These are phyloP conservation scores for Setaria italica DNA, from an alignment of 202 grass and related monocot genomes.

Conservation along the genomic window DNA sequence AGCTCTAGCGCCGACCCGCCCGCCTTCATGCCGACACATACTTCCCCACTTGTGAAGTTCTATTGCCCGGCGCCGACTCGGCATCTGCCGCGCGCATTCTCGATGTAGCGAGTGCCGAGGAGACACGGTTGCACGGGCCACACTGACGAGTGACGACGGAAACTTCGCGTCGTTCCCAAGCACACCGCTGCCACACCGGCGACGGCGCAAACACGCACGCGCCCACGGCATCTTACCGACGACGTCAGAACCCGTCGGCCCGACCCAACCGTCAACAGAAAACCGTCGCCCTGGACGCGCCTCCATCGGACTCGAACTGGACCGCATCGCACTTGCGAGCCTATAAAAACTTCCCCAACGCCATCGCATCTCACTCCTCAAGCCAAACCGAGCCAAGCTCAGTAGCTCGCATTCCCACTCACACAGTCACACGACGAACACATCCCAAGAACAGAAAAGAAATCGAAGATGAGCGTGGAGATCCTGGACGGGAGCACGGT, in stretches of 20 bases:
- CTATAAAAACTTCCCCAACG: neutral
- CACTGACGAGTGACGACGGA: neutral
- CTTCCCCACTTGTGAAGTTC: neutral
- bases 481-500: conserved; percentile 55
- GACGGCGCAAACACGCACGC: neutral
- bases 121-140: neutral
- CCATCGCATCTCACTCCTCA: neutral
- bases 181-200: neutral
- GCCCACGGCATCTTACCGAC: conserved; percentile 9
- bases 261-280: neutral
- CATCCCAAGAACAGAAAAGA: neutral
- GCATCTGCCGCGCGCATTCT: neutral
- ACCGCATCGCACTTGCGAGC: no score
- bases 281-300: conserved; percentile 2
- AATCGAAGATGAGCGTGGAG: conserved; percentile 60
- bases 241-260: conserved; percentile 14
- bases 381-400: neutral
- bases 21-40: neutral
- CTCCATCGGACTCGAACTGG: neutral
- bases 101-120: no score
- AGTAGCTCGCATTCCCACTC: neutral
- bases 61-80: no score
- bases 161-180: neutral
- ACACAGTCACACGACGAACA: neutral
- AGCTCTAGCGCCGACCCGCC: neutral